Evolutionary conservation across 2,329 filamentous ascomycete species (phyloP), one percentile per base, ranked within the genome.

Genomic region (Colletotrichum limetticola): DNA sequence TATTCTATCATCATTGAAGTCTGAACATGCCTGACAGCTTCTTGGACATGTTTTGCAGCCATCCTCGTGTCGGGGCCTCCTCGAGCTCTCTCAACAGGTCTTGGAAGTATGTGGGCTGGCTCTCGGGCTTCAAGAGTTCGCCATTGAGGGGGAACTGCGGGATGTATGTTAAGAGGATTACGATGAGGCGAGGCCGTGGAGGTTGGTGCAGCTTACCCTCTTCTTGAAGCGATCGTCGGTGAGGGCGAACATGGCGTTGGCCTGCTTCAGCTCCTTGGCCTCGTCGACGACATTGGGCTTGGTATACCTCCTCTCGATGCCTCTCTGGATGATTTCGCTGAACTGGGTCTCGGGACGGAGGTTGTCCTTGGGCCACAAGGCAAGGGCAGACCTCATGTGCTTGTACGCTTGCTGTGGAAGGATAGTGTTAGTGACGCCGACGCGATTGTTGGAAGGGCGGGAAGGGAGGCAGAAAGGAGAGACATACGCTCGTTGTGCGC

Each of bases 301-400:
- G 11, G 70, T 52, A n/a, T 80, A 74, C 12, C 76, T 75, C 59
- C 78, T 78, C 68, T 86, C 83, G 62, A 89, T 79, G 32, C 86
- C 84, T 68, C 83, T 82, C 26, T 80, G 79, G 61, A 93, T 82
- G 42, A 89, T 85, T 75, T 90, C 86, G 77, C 89, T 89, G 76
- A 93, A 86, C 79, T 92, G 90, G 79, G 88, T 85, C 71, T 91
- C 87, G 8, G 91, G 91, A 0, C 91, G 90, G 57, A 93, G 85
- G 71, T 85, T 83, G 78, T 93, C 91, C 77, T 88, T 88, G 58
- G 91, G 91, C 91, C 91, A 93, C 75, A 86, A 85, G 70, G 86
- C 83, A 67, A 91, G 83, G 32, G 86, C 85, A 66, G 85, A 85
- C 57, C 86, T 82, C 81, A 88, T 84, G 76, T 86, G 86, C 76